Conservation (phyloP, 2,329 filamentous ascomycete genomes). For the Nemania serpens region DNA sequence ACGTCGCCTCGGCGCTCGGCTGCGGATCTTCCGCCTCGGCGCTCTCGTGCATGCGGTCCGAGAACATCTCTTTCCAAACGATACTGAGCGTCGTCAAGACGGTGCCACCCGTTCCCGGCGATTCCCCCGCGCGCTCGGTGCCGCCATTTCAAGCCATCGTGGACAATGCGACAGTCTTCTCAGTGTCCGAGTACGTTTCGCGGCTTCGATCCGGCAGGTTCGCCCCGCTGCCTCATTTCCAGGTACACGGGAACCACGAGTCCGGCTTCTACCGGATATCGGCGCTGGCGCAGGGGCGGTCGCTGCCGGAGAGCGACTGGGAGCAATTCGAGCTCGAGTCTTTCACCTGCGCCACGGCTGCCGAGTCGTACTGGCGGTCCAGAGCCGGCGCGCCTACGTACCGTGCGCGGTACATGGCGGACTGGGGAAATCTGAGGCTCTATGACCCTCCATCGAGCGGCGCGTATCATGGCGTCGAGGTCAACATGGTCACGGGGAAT, state of each 20-base stretch:
- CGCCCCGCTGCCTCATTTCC: constrained; percentile 11
- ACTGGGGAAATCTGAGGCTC: constrained; percentile 17
- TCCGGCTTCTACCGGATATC: constrained; percentile 22
- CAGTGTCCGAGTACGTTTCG: constrained; percentile 12
- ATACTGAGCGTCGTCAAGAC: constrained; percentile 12
- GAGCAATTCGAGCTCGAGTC: constrained; percentile 14
- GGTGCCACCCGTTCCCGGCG: constrained; percentile 7
- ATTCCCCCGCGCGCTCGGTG: constrained; percentile 15
- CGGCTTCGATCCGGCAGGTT: constrained; percentile 7
- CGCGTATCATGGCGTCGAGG: constrained; percentile 19
- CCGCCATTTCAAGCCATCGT: constrained; percentile 20
- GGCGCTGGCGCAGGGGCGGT: constrained; percentile 11
- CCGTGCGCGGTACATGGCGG: constrained; percentile 14
- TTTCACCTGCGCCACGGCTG: constrained; percentile 16
- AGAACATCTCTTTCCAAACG: constrained; percentile 19
- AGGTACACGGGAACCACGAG: constrained; percentile 20
- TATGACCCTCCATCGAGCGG: constrained; percentile 16
- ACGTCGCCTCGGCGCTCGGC: constrained; percentile 14
- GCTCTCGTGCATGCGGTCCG: constrained; percentile 21
- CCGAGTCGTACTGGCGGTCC: constrained; percentile 17
- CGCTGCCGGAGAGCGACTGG: constrained; percentile 19
- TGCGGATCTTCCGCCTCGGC: constrained; percentile 10
- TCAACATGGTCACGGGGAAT: constrained; percentile 22
- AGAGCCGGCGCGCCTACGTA: constrained; percentile 3
- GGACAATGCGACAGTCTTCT: constrained; percentile 10